Evolutionary conservation across 257 asterid species (phyloP).

Genomic region (Cruciata laevipes): DNA sequence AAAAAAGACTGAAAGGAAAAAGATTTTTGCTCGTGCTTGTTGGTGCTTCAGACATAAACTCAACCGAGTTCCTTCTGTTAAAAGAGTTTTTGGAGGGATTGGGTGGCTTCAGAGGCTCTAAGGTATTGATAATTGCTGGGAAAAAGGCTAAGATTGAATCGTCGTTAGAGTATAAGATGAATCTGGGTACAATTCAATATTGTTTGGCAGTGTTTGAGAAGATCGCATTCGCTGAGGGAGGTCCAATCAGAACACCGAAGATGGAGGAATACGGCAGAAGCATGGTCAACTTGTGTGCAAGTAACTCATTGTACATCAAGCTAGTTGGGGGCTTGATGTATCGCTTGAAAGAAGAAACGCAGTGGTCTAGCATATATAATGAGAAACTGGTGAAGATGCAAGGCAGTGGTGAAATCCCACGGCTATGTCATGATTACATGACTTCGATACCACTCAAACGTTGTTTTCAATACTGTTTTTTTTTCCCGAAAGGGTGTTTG

Average conservation of each 20-base stretch:
- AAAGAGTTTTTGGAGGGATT: conserved; percentile 6
- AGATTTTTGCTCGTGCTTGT: conserved; percentile 21
- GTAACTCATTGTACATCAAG: no score
- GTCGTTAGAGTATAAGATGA: background rate
- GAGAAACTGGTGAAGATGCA: no score
- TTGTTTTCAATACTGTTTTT: conserved; percentile 17
- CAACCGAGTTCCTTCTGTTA: background rate
- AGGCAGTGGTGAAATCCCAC: no score
- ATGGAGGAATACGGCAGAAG: no score
- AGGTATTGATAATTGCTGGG: conserved; percentile 22
- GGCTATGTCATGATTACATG: conserved; percentile 17
- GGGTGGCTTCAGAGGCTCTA: conserved; percentile 18
- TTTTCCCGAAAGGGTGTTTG: conserved; percentile 16
- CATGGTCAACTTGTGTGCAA: no score
- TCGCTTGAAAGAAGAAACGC: no score
- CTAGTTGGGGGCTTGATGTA: no score
- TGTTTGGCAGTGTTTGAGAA: conserved; percentile 18
- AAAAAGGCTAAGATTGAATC: no score
- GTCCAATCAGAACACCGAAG: no score
- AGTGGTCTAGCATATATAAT: no score
- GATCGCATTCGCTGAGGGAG: conserved; percentile 10
- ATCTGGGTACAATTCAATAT: background rate
- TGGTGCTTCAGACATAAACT: conserved; percentile 13
- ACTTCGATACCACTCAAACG: conserved; percentile 13
- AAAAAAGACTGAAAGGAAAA: background rate